phyloP scores from a whole-genome alignment of 2,329 filamentous ascomycete genomes.

The Hirsutella rhossiliensis region DNA sequence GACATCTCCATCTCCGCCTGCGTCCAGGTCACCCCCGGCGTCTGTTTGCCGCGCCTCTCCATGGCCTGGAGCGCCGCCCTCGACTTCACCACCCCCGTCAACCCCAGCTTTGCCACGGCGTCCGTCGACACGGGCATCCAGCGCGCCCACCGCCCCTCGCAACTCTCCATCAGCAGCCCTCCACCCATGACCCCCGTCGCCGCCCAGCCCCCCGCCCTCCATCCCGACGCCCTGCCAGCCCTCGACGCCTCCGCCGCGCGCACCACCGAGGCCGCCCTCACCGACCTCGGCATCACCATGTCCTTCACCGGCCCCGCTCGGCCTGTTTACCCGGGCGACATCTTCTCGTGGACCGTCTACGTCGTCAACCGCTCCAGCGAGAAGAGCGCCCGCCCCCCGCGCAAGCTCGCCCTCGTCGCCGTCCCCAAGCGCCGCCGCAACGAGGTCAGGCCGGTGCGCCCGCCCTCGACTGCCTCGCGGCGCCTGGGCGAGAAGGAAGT shows the following conservation, averaged over 20 bases:
- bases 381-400: conserved; percentile 28
- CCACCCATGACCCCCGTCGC: conserved; percentile 41
- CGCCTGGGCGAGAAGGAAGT: conserved; percentile 26
- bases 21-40: conserved; percentile 39
- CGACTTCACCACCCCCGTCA: conserved; percentile 56
- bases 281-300: conserved; percentile 61
- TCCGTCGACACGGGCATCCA: conserved; percentile 43
- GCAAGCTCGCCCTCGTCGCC: conserved; percentile 59
- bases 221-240: conserved; percentile 47
- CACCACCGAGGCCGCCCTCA: conserved; percentile 32
- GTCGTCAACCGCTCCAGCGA: conserved; percentile 58
- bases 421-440: conserved; percentile 52
- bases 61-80: conserved; percentile 59
- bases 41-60: conserved; percentile 47
- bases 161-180: conserved; percentile 47
- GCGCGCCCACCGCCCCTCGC: conserved; percentile 48
- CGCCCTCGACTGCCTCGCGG: conserved; percentile 35
- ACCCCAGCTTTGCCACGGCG: conserved; percentile 46
- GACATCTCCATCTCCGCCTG: conserved; percentile 49
- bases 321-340: conserved; percentile 48
- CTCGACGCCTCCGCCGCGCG: conserved; percentile 33
- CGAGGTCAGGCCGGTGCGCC: conserved; percentile 39
- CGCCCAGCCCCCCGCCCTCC: conserved; percentile 42
- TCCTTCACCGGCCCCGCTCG: conserved; percentile 53
- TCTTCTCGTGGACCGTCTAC: conserved; percentile 63